Conservation (phyloP, 192 early-diverging fungal genomes). For the Podila verticillata region DNA sequence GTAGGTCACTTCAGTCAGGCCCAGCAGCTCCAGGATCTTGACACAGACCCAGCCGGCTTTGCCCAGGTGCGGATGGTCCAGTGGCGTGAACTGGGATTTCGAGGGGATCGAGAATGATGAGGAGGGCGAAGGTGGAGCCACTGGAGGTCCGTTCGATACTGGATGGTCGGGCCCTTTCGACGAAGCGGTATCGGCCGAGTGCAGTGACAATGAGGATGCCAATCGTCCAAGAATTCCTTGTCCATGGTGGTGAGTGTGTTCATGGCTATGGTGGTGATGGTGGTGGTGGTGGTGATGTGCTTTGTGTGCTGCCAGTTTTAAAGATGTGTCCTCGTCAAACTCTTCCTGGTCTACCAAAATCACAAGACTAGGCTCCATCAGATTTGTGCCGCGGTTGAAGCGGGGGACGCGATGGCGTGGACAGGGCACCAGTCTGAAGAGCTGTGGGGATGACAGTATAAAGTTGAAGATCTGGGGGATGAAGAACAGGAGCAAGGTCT, state of each 20-base stretch:
- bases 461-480: constrained; percentile 99
- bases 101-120: constrained; percentile 5
- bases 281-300: constrained; percentile 18
- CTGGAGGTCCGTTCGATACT: neutral
- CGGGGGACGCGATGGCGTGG: constrained; percentile 95
- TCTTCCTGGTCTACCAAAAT: constrained; percentile 26
- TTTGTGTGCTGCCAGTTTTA: constrained; percentile 8
- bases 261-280: too few relatives aligned
- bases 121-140: neutral
- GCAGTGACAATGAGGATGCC: constrained; percentile 5
- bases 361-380: constrained; percentile 35
- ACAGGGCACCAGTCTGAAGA: constrained; percentile 94
- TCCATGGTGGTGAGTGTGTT: neutral
- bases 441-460: constrained; percentile 92
- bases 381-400: constrained; percentile 51
- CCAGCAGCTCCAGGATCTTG: constrained; percentile 59
- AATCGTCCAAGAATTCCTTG: constrained; percentile 27
- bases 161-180: neutral
- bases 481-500: constrained; percentile 93
- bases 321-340: constrained; percentile 16
- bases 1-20: constrained; percentile 63
- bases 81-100: constrained; percentile 13
- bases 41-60: constrained; percentile 61
- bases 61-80: constrained; percentile 2
- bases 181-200: neutral